Conservation (phyloP, 73 alveolate species). For the Paramecium tetraurelia region DNA sequence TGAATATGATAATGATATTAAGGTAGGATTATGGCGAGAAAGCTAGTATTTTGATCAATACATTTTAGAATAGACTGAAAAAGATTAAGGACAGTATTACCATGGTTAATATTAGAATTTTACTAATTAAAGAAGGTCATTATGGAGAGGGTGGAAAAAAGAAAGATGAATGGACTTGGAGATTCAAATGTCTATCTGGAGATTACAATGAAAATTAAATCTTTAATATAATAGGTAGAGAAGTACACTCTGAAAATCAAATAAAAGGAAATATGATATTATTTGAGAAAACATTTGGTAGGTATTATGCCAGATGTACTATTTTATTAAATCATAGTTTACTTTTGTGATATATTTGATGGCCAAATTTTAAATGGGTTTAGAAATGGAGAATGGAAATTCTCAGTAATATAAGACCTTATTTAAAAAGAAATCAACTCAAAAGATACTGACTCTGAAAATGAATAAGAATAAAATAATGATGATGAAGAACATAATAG, state of each 20-base stretch:
- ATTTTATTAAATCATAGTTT: background rate
- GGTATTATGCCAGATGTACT: background rate
- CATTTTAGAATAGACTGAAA: background rate
- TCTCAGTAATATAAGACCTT: background rate
- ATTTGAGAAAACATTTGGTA: background rate
- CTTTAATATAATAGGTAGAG: background rate
- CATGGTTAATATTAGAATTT: background rate
- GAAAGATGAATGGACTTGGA: background rate
- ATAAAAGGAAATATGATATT: background rate
- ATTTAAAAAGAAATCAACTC: background rate
- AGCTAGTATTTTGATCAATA: background rate
- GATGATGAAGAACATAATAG: background rate
- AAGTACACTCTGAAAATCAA: background rate
- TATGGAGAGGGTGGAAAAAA: background rate
- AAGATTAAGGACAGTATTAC: background rate
- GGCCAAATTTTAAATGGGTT: background rate
- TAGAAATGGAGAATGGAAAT: conserved; percentile 1
- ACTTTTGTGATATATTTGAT: background rate
- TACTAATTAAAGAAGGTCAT: background rate
- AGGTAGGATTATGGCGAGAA: background rate
- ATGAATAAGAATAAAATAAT: background rate
- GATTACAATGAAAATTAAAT: background rate
- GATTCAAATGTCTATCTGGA: background rate
- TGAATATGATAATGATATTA: background rate
- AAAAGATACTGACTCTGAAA: background rate